phyloP scores from a whole-genome alignment of 2,329 filamentous ascomycete species.

The Leptosphaerulina australis region DNA sequence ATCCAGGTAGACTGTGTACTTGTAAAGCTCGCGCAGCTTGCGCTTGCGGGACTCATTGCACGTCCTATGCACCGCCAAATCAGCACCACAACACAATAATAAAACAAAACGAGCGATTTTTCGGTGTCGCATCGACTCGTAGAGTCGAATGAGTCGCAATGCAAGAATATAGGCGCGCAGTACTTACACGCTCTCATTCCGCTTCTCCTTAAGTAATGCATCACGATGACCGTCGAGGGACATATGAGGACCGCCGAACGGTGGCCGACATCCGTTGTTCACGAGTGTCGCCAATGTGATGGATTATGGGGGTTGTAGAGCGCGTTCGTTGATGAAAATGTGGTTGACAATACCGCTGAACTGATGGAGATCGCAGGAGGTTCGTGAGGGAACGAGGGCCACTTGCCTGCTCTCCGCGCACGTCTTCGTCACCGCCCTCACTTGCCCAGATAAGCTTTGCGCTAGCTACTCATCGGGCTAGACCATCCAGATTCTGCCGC shows the following conservation, averaged over 20 bases:
- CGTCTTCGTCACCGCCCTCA: slow-evolving; percentile 22
- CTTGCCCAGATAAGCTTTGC: slow-evolving; percentile 34
- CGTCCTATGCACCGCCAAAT: slow-evolving; percentile 44
- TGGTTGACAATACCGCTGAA: slow-evolving; percentile 36
- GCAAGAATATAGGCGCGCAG: slow-evolving; percentile 38
- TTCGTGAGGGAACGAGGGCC: slow-evolving; percentile 34
- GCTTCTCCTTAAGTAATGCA: slow-evolving; percentile 49
- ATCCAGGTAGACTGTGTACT: slow-evolving; percentile 66
- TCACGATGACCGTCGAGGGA: slow-evolving; percentile 54
- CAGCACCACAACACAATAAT: slow-evolving; percentile 47
- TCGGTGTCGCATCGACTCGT: slow-evolving; percentile 45
- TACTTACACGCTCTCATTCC: slow-evolving; percentile 55
- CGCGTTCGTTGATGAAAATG: slow-evolving; percentile 45
- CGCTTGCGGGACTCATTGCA: slow-evolving; percentile 83
- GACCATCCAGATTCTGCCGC: slow-evolving; percentile 28
- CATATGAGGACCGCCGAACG: slow-evolving; percentile 52
- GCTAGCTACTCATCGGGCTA: slow-evolving; percentile 29
- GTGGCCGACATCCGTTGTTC: slow-evolving; percentile 57
- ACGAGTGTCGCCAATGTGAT: slow-evolving; percentile 51
- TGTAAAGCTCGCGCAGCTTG: slow-evolving; percentile 86
- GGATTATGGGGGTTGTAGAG: slow-evolving; percentile 38
- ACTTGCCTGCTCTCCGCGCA: slow-evolving; percentile 14
- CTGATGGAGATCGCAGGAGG: slow-evolving; percentile 35
- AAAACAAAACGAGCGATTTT: slow-evolving; percentile 51
- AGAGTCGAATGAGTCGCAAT: slow-evolving; percentile 35